Percentiles rank a stretch among this genome's conserved stretches.
Conservation (phyloP, 164 flowering plant genomes). For the Aristolochia contorta region DNA sequence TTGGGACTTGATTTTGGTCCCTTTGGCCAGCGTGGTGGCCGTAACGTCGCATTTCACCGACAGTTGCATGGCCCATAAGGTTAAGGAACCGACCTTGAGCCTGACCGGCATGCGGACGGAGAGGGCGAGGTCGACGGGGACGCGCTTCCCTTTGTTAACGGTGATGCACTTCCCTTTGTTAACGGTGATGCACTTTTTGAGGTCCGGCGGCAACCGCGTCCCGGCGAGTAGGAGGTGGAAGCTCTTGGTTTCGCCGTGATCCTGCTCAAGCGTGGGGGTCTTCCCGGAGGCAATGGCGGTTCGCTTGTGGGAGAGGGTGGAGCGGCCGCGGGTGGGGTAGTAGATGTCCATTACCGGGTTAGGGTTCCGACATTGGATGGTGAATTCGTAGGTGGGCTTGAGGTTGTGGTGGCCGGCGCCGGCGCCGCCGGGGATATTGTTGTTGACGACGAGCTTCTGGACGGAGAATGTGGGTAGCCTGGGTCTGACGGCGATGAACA, state of each 20-base stretch:
- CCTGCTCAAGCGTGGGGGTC: slow-evolving; percentile 15
- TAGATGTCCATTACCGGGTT: slow-evolving; percentile 16
- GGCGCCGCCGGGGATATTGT: not conserved
- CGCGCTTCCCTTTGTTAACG: slow-evolving; percentile 4
- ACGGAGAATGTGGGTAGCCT: slow-evolving; percentile 24
- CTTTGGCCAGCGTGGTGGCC: slow-evolving; percentile 24
- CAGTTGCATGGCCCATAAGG: slow-evolving; percentile 10
- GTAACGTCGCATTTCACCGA: slow-evolving; percentile 25
- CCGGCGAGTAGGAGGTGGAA: slow-evolving; percentile 15
- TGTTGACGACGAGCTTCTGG: slow-evolving; percentile 11
- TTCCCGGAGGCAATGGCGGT: slow-evolving; percentile 26
- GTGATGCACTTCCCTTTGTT: slow-evolving; percentile 22
- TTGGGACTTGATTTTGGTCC: slow-evolving; percentile 22
- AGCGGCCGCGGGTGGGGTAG: slow-evolving; percentile 26
- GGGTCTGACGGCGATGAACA: slow-evolving; percentile 14
- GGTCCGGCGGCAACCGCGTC: slow-evolving; percentile 19
- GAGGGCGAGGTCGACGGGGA: slow-evolving; percentile 11
- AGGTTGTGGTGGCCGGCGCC: not conserved
- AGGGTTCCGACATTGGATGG: slow-evolving; percentile 19
- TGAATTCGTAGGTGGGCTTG: slow-evolving; percentile 13
- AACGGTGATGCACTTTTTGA: slow-evolving; percentile 22
- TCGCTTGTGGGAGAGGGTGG: slow-evolving; percentile 19
- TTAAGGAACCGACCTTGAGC: slow-evolving; percentile 13
- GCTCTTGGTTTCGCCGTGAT: not conserved
- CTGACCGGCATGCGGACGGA: slow-evolving; percentile 15